Conservation (phyloP, 345 rosid genomes). For the Citrus trifoliata region DNA sequence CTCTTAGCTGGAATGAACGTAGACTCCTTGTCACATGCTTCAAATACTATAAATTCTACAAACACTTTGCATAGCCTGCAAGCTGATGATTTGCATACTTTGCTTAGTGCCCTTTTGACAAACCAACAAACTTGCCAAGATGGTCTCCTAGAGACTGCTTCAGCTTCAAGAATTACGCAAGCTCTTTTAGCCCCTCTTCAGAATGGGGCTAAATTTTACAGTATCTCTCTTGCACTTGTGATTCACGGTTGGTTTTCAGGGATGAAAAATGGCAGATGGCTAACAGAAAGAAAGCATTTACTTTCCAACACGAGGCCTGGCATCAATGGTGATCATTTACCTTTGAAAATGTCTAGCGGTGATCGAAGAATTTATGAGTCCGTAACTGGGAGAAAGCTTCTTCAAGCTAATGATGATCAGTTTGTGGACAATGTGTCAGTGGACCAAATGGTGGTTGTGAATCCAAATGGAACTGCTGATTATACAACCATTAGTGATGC, state of each 20-base stretch:
- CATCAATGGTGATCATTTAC: not conserved
- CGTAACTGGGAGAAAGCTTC: constrained; percentile 7
- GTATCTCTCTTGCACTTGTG: constrained; percentile 33
- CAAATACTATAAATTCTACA: not conserved
- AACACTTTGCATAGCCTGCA: not conserved
- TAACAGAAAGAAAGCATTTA: not conserved
- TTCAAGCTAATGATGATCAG: not conserved
- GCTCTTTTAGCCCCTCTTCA: constrained; percentile 11
- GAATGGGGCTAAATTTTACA: constrained; percentile 18
- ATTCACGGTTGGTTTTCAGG: constrained; percentile 22
- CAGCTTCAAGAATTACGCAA: constrained; percentile 11
- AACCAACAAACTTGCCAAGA: constrained; percentile 36
- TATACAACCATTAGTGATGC: constrained; percentile 29
- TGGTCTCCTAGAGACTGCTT: constrained; percentile 18
- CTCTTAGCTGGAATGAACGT: constrained; percentile 23
- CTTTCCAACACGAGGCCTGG: not conserved
- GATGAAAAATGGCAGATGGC: not conserved
- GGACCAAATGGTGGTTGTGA: constrained; percentile 18
- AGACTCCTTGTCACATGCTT: constrained; percentile 24
- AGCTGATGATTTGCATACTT: constrained; percentile 25
- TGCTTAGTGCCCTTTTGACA: constrained; percentile 42
- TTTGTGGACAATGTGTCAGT: not conserved
- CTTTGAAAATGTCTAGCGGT: not conserved
- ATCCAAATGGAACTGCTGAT: constrained; percentile 23
- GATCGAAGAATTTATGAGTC: not conserved